Conservation (phyloP, 2,329 filamentous ascomycete species). For the Microdochium trichocladiopsis region DNA sequence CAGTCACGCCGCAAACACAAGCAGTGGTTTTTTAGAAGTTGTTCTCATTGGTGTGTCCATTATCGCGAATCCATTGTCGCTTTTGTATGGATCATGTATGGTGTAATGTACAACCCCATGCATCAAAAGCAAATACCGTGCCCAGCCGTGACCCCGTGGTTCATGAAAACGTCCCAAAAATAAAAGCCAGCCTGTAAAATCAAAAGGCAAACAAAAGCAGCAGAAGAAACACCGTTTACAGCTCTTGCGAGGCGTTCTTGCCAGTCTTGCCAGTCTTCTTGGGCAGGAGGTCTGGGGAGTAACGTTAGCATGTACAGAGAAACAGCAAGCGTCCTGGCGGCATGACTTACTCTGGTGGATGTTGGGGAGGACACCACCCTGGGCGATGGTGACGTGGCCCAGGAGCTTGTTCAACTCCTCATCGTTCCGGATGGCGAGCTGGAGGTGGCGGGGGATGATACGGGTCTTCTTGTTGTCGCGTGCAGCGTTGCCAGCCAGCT, state of each 20-base stretch:
- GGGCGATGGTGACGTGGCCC: conserved; percentile 92
- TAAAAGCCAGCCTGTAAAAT: conserved; percentile 49
- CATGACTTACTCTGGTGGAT: conserved; percentile 83
- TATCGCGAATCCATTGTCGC: conserved; percentile 44
- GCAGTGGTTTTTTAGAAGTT: conserved; percentile 43
- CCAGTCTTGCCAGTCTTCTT: conserved; percentile 98
- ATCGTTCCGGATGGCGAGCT: conserved; percentile 98
- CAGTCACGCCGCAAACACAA: too few species aligned
- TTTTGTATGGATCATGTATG: conserved; percentile 46
- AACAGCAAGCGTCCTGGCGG: background rate
- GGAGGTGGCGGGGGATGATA: conserved; percentile 98
- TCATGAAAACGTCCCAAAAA: conserved; percentile 66
- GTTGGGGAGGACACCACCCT: conserved; percentile 95
- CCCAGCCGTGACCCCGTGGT: conserved; percentile 76
- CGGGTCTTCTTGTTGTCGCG: conserved; percentile 99
- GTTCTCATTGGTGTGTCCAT: conserved; percentile 46
- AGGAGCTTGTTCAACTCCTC: conserved; percentile 99
- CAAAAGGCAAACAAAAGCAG: conserved; percentile 40
- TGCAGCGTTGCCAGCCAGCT: conserved; percentile 96
- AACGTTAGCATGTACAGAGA: conserved; percentile 16
- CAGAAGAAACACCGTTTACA: conserved; percentile 51
- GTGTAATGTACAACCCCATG: conserved; percentile 60
- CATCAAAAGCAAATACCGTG: conserved; percentile 54
- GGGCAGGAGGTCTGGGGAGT: conserved; percentile 75
- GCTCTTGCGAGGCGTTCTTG: conserved; percentile 90